A percentile compares a stretch with the other conserved stretches of the same genome.
Conservation (phyloP, 257 asterid genomes). For the Ocimum tenuiflorum region DNA sequence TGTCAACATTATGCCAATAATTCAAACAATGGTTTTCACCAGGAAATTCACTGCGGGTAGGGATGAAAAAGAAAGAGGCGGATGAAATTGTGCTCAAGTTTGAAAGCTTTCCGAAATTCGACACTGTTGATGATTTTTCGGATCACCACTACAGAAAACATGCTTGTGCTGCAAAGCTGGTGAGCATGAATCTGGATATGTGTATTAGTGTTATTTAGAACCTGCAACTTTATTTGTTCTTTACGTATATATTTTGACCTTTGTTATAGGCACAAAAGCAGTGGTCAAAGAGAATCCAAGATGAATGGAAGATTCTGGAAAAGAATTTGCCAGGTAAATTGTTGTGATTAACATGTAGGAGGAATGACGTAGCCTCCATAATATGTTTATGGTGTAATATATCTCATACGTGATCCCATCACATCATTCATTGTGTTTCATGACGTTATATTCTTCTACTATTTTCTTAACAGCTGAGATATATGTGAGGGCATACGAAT, state of each 20-base stretch:
- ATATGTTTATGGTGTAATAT: neutral
- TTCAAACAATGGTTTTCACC: constrained; percentile 22
- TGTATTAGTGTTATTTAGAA: neutral
- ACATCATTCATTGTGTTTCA: neutral
- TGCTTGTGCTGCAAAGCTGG: constrained; percentile 40
- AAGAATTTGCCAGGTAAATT: constrained; percentile 74
- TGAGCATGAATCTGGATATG: constrained; percentile 9
- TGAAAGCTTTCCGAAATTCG: constrained; percentile 53
- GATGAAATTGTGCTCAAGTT: constrained; percentile 43
- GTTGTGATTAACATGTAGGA: neutral
- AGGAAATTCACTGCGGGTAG: constrained; percentile 29
- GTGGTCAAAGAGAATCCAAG: constrained; percentile 89
- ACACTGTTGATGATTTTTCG: constrained; percentile 58
- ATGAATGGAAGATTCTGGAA: constrained; percentile 86
- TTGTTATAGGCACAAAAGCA: constrained; percentile 50
- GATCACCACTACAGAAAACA: constrained; percentile 52
- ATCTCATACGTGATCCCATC: neutral
- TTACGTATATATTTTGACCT: constrained; percentile 6
- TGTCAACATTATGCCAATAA: constrained; percentile 20
- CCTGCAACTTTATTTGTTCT: neutral
- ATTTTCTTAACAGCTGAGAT: constrained; percentile 50
- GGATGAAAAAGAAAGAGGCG: constrained; percentile 27
- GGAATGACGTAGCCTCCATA: neutral
- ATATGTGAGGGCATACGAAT: constrained; percentile 77
- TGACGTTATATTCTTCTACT: constrained; percentile 10